Evolutionary conservation across 2,329 filamentous ascomycete species (phyloP), one percentile per base, ranked within the genome.

Genomic region (Hypoxylon sp.): DNA sequence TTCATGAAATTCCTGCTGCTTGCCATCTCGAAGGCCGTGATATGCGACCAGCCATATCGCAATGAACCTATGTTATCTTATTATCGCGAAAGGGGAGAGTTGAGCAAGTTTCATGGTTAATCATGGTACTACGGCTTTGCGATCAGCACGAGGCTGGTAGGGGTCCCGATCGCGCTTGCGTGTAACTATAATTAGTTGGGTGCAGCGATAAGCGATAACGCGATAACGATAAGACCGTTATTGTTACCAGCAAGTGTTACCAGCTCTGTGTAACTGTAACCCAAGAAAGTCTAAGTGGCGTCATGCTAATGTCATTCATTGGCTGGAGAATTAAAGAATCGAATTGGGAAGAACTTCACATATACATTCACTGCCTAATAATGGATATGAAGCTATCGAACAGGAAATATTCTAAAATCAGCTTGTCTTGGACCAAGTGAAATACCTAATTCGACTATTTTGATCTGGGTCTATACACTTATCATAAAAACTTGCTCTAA

Each of bases 1-100:
- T 68, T 75, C 46, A 75, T 68, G 65, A 74, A 63, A 71, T 75
- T 76, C 71, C 74, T 76, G 61, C 73, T 71, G 70, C 71, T 75
- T 68, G 75, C 74, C 75, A 76, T 76, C 60, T 69, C 73, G 69
- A 69, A 67, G 72, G 72, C 62, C 57, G 53, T 52, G 38, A 61
- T 45, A 65, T 68, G 71, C 71, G 69, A 73, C 70, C 52, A 74
- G 73, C 75, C 76, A 77, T 76, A 62, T 74, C 72, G 69, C 67
- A 70, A 45, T 55, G 50, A 21, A 43, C 9, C 30, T 63, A 23
- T 51, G 14, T 48, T 52, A 60, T 23, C 25, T 41, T 50, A 48
- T 28, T 52, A 28, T 50, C n/a, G 60, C 34, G 38, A 34, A 30
- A 34, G 32, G 58, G 41, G 19, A 25, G 21, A 25, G 28, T 51